phyloP scores from a whole-genome alignment of 495 filamentous ascomycete species.

The Hyphodiscus hymeniophilus region DNA sequence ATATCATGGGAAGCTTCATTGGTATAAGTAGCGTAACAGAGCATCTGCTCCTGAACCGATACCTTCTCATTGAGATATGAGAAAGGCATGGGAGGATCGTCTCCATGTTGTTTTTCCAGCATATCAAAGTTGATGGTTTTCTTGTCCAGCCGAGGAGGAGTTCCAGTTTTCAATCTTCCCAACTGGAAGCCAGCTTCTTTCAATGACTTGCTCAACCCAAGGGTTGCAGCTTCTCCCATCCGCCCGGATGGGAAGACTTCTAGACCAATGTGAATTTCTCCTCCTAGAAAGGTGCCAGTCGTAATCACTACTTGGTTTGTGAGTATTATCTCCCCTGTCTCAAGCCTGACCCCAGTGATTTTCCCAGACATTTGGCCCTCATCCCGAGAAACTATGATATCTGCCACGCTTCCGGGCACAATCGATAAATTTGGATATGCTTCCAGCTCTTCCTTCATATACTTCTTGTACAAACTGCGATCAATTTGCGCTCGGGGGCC shows the following conservation, averaged over 20 bases:
- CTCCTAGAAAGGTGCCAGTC: conserved; percentile 90
- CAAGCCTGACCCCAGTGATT: conserved; percentile 79
- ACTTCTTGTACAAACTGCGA: conserved; percentile 75
- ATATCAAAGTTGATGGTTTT: conserved; percentile 71
- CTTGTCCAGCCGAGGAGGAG: conserved; percentile 77
- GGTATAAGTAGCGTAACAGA: conserved; percentile 77
- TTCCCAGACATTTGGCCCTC: conserved; percentile 38
- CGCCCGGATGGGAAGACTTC: conserved; percentile 77
- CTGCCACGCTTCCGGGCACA: conserved; percentile 80
- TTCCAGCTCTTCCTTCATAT: conserved; percentile 84
- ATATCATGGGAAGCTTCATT: conserved; percentile 78
- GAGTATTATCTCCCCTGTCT: conserved; percentile 78
- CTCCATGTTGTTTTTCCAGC: conserved; percentile 67
- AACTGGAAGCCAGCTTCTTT: conserved; percentile 84
- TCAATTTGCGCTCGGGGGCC: conserved; percentile 96
- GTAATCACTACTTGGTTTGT: conserved; percentile 85
- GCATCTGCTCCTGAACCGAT: conserved; percentile 68
- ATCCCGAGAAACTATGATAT: conserved; percentile 66
- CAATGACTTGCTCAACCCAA: conserved; percentile 87
- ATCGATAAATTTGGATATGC: conserved; percentile 69
- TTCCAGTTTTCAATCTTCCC: conserved; percentile 91
- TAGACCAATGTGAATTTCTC: conserved; percentile 93
- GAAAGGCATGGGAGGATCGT: conserved; percentile 83
- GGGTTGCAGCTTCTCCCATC: conserved; percentile 91
- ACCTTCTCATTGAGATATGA: conserved; percentile 80